Conservation (phyloP, 768 basidiomycete species). For the Tylopilus cervinicoccineus region DNA sequence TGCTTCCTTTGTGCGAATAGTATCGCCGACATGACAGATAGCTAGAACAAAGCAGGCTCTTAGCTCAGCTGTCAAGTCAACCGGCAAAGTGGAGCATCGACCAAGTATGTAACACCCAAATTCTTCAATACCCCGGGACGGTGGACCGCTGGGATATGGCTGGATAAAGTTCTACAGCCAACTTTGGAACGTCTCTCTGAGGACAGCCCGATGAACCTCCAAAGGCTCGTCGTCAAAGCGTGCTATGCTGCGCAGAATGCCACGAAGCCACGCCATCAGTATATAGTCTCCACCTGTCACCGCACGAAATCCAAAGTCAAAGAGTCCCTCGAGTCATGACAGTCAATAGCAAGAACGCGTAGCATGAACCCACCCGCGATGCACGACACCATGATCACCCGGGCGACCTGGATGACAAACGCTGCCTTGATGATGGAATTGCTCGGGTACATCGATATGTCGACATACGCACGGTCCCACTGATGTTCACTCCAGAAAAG, state of each 20-base stretch:
- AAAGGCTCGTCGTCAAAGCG: neutral
- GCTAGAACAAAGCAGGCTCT: too few relatives aligned
- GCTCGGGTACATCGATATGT: neutral
- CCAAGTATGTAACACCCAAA: too few relatives aligned
- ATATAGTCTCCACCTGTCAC: neutral
- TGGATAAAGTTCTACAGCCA: too few relatives aligned
- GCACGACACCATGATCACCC: neutral
- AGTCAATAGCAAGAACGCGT: neutral
- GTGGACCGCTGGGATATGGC: too few relatives aligned
- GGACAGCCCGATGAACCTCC: neutral
- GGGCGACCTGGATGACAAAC: neutral
- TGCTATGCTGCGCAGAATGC: neutral
- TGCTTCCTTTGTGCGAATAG: neutral
- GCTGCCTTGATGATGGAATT: neutral
- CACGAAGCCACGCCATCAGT: neutral
- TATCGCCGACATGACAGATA: too few relatives aligned
- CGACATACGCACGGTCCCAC: neutral
- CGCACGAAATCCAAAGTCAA: neutral
- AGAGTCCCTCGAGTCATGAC: neutral
- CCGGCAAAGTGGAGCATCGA: too few relatives aligned
- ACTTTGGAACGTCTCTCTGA: neutral
- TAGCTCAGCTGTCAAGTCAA: neutral
- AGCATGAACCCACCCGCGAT: neutral
- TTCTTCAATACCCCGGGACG: too few relatives aligned
- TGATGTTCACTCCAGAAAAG: neutral